These are phyloP conservation scores for Lactifluus piperatus DNA, from an alignment of 768 basidiomycete genomes.

Conservation along the genomic window DNA sequence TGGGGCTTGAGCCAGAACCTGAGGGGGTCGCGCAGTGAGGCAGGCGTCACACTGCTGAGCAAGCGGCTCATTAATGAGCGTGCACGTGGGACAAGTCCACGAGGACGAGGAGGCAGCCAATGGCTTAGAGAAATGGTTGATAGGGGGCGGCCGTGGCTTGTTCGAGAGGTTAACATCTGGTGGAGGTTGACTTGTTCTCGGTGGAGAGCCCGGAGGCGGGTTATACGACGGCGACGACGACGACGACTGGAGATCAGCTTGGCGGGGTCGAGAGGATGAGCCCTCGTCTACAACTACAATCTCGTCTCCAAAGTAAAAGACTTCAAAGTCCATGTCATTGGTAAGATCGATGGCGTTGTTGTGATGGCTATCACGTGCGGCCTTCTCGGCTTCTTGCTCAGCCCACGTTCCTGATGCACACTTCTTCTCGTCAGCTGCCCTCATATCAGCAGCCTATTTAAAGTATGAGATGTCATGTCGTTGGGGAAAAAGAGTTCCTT, in stretches of 20 bases:
- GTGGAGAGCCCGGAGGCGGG: background rate
- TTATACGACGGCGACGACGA: too few relatives aligned
- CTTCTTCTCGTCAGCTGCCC: conserved; percentile 61
- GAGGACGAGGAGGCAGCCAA: conserved; percentile 20
- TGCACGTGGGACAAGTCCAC: conserved; percentile 55
- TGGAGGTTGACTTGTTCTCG: background rate
- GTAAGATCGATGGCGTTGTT: conserved; percentile 56
- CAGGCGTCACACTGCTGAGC: conserved; percentile 56
- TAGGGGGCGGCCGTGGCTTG: conserved; percentile 12
- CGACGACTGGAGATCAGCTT: conserved; percentile 11
- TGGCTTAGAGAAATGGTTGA: conserved; percentile 9
- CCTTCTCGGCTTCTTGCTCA: conserved; percentile 57
- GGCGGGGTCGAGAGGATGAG: conserved; percentile 15
- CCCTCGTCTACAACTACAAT: conserved; percentile 25
- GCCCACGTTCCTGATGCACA: conserved; percentile 59
- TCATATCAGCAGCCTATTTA: conserved; percentile 77
- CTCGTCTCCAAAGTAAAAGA: conserved; percentile 25
- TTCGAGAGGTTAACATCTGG: background rate
- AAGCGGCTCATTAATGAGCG: conserved; percentile 45
- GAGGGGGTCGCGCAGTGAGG: conserved; percentile 26
- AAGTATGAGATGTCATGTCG: background rate
- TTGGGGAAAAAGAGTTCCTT: background rate
- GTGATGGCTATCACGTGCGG: conserved; percentile 54
- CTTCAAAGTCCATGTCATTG: conserved; percentile 22
- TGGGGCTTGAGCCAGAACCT: background rate